Conservation (phyloP, 2,329 filamentous ascomycete species). For the Colletotrichum ledebouriae region DNA sequence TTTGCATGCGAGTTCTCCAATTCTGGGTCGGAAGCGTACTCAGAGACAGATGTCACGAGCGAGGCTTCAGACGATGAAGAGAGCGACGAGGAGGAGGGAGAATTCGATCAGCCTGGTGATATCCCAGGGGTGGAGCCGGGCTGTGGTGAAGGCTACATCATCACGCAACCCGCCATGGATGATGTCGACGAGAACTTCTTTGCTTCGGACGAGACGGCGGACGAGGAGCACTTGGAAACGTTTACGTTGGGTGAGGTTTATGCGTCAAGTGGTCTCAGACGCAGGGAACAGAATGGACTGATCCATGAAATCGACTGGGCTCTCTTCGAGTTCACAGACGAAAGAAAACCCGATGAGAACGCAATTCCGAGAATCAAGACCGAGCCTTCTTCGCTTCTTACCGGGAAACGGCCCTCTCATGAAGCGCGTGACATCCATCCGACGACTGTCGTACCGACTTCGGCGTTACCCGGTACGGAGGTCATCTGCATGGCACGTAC, state of each 20-base stretch:
- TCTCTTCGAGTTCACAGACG: constrained; percentile 82
- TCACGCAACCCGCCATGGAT: constrained; percentile 93
- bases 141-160: constrained; percentile 80
- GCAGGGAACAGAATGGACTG: constrained; percentile 78
- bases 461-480: constrained; percentile 77
- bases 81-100: constrained; percentile 64
- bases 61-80: constrained; percentile 63
- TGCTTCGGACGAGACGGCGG: constrained; percentile 75
- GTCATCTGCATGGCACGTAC: constrained; percentile 93
- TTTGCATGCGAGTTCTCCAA: constrained; percentile 74
- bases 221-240: constrained; percentile 86
- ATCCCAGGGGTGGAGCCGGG: constrained; percentile 82
- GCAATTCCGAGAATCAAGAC: constrained; percentile 65
- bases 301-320: constrained; percentile 97
- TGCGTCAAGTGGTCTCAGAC: constrained; percentile 89
- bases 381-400: constrained; percentile 30
- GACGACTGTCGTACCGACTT: constrained; percentile 69
- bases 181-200: constrained; percentile 89
- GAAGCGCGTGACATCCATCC: constrained; percentile 62
- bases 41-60: constrained; percentile 66
- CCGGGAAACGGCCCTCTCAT: constrained; percentile 33
- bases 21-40: constrained; percentile 68
- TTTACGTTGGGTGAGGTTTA: constrained; percentile 87
- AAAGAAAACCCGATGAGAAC: constrained; percentile 80
- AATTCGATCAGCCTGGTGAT: constrained; percentile 76